Conservation (phyloP, 2,329 filamentous ascomycete genomes). For the Alternaria infectoria region DNA sequence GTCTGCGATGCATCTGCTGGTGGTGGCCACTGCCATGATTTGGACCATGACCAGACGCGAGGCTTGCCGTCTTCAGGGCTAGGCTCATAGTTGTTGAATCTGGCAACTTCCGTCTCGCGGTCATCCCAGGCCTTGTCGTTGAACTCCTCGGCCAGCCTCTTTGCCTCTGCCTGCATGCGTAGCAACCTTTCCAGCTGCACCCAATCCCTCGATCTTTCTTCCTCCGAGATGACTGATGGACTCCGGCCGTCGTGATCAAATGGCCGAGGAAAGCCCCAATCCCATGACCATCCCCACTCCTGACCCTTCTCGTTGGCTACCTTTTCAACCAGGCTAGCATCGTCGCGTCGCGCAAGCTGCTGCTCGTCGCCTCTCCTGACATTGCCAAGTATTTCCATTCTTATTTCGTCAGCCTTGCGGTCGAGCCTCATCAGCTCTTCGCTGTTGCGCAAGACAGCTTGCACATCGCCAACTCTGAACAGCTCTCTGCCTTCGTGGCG, state of each 20-base stretch:
- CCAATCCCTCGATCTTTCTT: neutral
- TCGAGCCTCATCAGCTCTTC: conserved; percentile 41
- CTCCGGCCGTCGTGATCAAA: conserved; percentile 25
- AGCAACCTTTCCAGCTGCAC: conserved; percentile 4
- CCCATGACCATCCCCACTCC: conserved; percentile 45
- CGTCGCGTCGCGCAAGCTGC: neutral
- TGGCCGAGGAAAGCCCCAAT: conserved; percentile 40
- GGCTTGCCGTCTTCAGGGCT: neutral
- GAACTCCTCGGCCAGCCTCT: conserved; percentile 10
- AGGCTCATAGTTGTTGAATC: neutral
- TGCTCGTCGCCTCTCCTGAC: neutral
- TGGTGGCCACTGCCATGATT: conserved; percentile 29
- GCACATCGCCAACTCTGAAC: conserved; percentile 35
- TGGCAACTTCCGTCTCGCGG: neutral
- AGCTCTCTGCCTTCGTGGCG: conserved; percentile 34
- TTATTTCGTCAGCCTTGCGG: conserved; percentile 31
- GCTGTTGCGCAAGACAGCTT: conserved; percentile 36
- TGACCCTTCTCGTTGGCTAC: conserved; percentile 41
- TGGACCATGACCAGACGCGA: conserved; percentile 16
- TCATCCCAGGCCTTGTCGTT: conserved; percentile 12
- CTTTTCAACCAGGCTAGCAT: conserved; percentile 32
- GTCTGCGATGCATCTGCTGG: conserved; percentile 11
- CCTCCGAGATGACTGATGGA: neutral
- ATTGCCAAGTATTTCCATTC: conserved; percentile 30
- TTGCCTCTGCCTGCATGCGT: conserved; percentile 11